Percentiles rank a stretch among this genome's conserved stretches.
phyloP scores from a whole-genome alignment of 176 grass and related monocot genomes.

The Oryza brachyantha region DNA sequence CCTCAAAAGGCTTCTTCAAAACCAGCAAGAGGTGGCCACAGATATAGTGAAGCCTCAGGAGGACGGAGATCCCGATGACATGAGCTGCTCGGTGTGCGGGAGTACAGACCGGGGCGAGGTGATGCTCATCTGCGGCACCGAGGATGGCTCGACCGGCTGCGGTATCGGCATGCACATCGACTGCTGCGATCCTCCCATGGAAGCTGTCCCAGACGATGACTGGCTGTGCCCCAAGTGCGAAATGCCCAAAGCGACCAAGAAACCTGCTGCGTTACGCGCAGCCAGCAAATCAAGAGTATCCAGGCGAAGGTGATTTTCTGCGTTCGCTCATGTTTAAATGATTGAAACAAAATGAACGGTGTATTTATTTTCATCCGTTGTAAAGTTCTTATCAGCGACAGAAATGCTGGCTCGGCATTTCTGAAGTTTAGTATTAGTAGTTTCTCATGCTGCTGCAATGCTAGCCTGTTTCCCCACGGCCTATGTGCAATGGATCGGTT shows the following conservation, averaged over 20 bases:
- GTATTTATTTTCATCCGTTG: not conserved
- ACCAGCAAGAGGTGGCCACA: conserved; percentile 41
- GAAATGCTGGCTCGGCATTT: conserved; percentile 42
- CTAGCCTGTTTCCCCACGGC: not conserved
- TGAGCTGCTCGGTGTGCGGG: conserved; percentile 53
- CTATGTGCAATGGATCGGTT: not conserved
- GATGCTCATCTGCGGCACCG: conserved; percentile 82
- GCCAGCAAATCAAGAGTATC: conserved; percentile 18
- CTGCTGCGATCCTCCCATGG: conserved; percentile 72
- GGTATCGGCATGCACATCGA: conserved; percentile 77
- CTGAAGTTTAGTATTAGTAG: not conserved
- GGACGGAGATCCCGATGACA: conserved; percentile 25
- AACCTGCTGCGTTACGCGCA: not conserved
- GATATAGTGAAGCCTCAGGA: conserved; percentile 6
- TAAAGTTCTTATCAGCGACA: not conserved
- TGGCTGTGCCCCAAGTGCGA: conserved; percentile 72
- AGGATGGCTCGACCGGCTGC: conserved; percentile 50
- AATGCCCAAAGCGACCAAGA: conserved; percentile 4
- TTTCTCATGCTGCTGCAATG: not conserved
- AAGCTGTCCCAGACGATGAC: conserved; percentile 54
- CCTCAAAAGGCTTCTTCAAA: conserved; percentile 51
- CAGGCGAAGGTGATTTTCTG: conserved; percentile 20
- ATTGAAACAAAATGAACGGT: not conserved
- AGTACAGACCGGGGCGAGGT: conserved; percentile 57
- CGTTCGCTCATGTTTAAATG: not conserved